Evolutionary conservation across 306 rosid species (phyloP), one percentile per base, ranked within the genome.

Genomic region (Fagus crenata): DNA sequence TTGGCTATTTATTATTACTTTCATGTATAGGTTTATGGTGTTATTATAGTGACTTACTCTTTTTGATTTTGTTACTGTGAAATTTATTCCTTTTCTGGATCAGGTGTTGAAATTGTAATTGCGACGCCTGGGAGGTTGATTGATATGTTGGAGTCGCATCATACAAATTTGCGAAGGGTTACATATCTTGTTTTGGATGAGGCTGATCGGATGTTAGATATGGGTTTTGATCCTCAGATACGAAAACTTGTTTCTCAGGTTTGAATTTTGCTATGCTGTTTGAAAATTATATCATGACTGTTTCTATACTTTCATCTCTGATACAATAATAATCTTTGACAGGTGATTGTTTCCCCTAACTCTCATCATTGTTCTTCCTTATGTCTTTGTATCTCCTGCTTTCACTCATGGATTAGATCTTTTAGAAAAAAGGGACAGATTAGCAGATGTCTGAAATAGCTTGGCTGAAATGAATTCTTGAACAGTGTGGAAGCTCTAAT

Each of bases 51-150:
- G 60, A 11, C 18, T 74, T 67, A 17, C 33, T 67, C 65, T 12
- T 14, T 8, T 65, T 71, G 39, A 71, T 35, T 42, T 33, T 80
- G 85, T 72, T 83, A 74, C 42, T 72, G 60, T 68, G 36, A 65
- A 77, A 61, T 32, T 74, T 42, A 78, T 81, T 36, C 5, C 3
- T n/a, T 80, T 70, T 78, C 61, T 76, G 42, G 80, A 39, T 68
- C 88, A 96, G 99, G 99, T 12, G 99, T 96, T 80, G 99, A 96
- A 81, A 92, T 96, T 77, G 89, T 95, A 67, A 96, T 96, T 79
- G 99, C 99, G 41, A 96, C 99, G 43, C 99, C 98, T 0, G 98
- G 99, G 73, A 90, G 99, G 88, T 89, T 96, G 90, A 96, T 96
- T 86, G 99, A 96, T 85, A 96, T 96, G 99, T 70, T 96, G 35